Percentiles rank a stretch among this genome's conserved stretches.
Evolutionary conservation across 768 basidiomycete genomes (phyloP).

Genomic region (Lentinula sp.): DNA sequence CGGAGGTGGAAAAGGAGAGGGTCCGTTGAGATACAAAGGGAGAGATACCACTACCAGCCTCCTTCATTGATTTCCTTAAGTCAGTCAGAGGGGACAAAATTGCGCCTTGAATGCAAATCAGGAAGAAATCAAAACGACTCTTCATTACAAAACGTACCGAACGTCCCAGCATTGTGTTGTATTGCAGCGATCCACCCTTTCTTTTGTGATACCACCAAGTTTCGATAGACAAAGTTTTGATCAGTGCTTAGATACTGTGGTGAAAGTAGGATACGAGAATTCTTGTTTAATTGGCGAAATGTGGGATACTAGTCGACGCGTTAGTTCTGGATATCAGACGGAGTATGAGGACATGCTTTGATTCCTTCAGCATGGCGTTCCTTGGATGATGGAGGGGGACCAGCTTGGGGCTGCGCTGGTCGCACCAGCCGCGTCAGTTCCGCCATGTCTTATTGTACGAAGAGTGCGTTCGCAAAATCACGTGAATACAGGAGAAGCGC

Average conservation of each 20-base stretch:
- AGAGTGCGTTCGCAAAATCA: neutral
- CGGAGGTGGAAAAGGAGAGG: slow-evolving; percentile 34
- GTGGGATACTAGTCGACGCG: slow-evolving; percentile 34
- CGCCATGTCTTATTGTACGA: slow-evolving; percentile 17
- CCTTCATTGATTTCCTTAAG: slow-evolving; percentile 47
- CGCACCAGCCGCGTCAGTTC: slow-evolving; percentile 31
- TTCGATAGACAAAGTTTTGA: slow-evolving; percentile 34
- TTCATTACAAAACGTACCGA: slow-evolving; percentile 24
- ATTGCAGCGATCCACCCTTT: slow-evolving; percentile 71
- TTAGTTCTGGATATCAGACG: neutral
- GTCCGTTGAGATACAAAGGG: slow-evolving; percentile 48
- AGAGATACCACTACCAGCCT: slow-evolving; percentile 32
- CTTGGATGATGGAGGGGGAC: slow-evolving; percentile 31
- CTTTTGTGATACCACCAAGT: slow-evolving; percentile 55
- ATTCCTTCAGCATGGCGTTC: slow-evolving; percentile 36
- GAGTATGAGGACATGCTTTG: slow-evolving; percentile 26
- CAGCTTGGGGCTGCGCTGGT: slow-evolving; percentile 30
- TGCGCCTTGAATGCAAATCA: slow-evolving; percentile 36
- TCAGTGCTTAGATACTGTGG: slow-evolving; percentile 38
- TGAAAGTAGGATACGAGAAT: slow-evolving; percentile 60
- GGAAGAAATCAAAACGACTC: neutral
- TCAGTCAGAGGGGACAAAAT: slow-evolving; percentile 55
- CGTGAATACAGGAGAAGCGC: no score
- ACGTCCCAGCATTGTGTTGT: slow-evolving; percentile 25
- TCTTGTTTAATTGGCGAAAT: slow-evolving; percentile 52